These are phyloP conservation scores for Cyclospora cayetanensis DNA, from an alignment of 169 alveolate species.

Conservation along the genomic window DNA sequence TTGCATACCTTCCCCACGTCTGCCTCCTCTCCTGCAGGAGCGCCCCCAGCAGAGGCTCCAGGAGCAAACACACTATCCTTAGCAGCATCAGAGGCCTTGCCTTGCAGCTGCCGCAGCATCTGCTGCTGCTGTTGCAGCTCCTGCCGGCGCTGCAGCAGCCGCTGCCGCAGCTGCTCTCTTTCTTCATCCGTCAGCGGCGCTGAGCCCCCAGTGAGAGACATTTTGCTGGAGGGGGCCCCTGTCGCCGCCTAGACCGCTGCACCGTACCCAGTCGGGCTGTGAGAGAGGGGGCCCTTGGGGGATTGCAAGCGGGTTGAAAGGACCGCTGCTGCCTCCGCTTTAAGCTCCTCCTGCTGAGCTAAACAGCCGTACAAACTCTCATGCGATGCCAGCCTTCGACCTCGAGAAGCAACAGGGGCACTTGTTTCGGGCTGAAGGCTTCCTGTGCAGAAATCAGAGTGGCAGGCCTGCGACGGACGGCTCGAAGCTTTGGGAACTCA, in stretches of 20 bases:
- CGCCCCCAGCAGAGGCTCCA: neutral
- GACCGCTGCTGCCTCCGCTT: neutral
- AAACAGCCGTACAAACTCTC: neutral
- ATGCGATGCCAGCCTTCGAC: neutral
- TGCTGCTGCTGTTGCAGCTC: neutral
- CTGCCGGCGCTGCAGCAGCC: constrained; percentile 49
- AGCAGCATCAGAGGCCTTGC: constrained; percentile 8
- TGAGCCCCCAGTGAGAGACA: neutral
- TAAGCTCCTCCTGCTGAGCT: neutral
- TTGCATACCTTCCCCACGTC: no score
- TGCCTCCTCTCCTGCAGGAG: constrained; percentile 13
- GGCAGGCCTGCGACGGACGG: no score
- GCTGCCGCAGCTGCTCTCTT: constrained; percentile 35
- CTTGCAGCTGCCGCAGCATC: constrained; percentile 8
- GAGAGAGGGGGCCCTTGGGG: no score
- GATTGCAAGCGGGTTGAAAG: no score
- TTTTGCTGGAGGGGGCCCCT: neutral
- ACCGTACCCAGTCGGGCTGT: neutral
- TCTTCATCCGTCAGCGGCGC: constrained; percentile 34
- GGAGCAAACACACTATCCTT: neutral
- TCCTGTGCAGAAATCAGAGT: no score
- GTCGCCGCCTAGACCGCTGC: neutral
- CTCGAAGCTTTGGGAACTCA: no score
- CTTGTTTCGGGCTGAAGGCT: no score
- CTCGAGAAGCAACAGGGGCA: neutral